phyloP scores from a whole-genome alignment of 768 basidiomycete genomes.

The Termitomyces heimii region DNA sequence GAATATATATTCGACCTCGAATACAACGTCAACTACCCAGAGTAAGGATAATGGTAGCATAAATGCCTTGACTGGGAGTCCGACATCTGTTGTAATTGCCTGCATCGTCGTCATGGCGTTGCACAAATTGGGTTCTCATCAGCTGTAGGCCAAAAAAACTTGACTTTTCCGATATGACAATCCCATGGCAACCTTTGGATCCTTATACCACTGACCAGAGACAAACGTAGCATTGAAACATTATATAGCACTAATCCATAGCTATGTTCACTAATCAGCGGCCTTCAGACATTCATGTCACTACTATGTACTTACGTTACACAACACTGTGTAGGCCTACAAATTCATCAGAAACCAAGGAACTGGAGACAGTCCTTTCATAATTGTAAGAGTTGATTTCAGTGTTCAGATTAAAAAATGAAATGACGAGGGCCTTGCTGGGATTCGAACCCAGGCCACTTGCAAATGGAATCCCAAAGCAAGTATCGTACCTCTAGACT shows the following conservation, averaged over 20 bases:
- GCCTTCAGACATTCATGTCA: not conserved
- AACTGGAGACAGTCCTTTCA: too few relatives aligned
- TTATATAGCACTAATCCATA: not conserved
- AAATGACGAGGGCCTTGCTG: constrained; percentile 29
- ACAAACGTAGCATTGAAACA: not conserved
- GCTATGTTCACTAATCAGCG: not conserved
- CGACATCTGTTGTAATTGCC: not conserved
- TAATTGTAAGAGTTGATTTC: too few relatives aligned
- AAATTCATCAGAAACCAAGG: too few relatives aligned
- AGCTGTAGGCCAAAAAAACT: not conserved
- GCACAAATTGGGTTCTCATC: not conserved
- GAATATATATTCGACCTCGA: constrained; percentile 1
- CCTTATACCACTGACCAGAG: not conserved
- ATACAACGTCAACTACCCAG: not conserved
- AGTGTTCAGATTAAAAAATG: too few relatives aligned
- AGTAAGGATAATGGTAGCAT: not conserved
- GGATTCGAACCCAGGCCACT: constrained; percentile 49
- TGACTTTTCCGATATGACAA: too few relatives aligned
- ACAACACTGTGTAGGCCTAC: not conserved
- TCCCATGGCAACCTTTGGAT: not conserved
- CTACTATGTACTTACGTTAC: too few relatives aligned
- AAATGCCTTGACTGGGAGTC: not conserved
- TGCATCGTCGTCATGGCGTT: not conserved
- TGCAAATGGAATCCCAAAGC: constrained; percentile 39
- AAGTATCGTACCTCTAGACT: constrained; percentile 43